phyloP scores from a whole-genome alignment of 129 eudicot genomes.

The Helichrysum umbraculigerum region DNA sequence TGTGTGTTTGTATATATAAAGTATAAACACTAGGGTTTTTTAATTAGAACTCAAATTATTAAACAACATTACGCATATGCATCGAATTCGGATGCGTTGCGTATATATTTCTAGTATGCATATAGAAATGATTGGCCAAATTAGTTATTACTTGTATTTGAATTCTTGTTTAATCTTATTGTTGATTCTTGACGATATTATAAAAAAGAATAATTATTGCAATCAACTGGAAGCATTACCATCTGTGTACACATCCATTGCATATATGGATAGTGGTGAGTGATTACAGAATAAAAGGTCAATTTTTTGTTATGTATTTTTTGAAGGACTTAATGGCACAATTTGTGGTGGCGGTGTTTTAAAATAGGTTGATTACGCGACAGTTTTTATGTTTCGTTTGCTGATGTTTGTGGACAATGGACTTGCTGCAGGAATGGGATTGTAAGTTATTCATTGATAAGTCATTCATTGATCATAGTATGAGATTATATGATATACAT shows the following conservation, averaged over 20 bases:
- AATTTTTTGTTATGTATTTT: neutral
- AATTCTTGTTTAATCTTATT: neutral
- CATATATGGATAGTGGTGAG: conserved; percentile 95
- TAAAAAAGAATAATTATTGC: conserved; percentile 71
- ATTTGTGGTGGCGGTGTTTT: neutral
- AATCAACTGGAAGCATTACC: conserved; percentile 78
- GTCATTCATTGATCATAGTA: conserved; percentile 6
- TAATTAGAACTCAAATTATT: no score
- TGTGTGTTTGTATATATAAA: neutral
- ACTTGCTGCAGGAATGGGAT: conserved; percentile 93
- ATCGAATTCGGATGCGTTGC: no score
- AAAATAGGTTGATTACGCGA: conserved; percentile 71
- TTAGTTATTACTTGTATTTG: neutral
- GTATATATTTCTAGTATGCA: no score
- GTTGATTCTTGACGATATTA: conserved; percentile 41
- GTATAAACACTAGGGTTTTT: no score
- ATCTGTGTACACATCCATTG: conserved; percentile 68
- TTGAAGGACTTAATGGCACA: neutral
- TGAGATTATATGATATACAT: neutral
- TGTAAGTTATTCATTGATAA: conserved; percentile 49
- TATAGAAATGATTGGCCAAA: no score
- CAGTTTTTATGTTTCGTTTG: conserved; percentile 82
- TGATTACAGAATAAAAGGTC: conserved; percentile 1
- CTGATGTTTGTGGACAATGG: conserved; percentile 96
- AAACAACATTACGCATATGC: no score